phyloP scores from a whole-genome alignment of 768 basidiomycete species.

The Lepiota venenata region DNA sequence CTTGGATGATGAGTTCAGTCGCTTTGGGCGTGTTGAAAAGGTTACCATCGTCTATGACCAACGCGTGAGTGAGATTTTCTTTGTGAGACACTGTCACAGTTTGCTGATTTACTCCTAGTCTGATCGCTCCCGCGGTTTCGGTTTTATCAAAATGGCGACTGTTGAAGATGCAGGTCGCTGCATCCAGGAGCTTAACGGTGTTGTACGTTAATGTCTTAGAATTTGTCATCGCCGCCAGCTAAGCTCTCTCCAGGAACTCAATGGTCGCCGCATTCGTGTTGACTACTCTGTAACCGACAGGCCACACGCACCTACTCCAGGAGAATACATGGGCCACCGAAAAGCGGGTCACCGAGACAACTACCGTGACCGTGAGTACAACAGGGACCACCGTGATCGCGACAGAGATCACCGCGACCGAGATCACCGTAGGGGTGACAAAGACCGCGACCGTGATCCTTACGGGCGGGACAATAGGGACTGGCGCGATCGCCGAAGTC shows the following conservation, averaged over 20 bases:
- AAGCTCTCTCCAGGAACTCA: constrained; percentile 63
- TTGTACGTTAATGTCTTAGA: constrained; percentile 49
- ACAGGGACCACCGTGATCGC: constrained; percentile 31
- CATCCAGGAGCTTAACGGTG: constrained; percentile 88
- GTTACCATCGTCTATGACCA: constrained; percentile 97
- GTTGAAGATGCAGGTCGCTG: constrained; percentile 87
- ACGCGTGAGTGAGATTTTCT: constrained; percentile 56
- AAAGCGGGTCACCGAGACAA: constrained; percentile 44
- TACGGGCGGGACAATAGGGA: constrained; percentile 72
- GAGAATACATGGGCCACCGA: constrained; percentile 95
- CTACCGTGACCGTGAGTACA: constrained; percentile 35
- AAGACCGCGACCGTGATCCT: constrained; percentile 55
- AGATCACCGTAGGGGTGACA: constrained; percentile 43
- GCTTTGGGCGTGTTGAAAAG: constrained; percentile 89
- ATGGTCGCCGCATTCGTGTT: constrained; percentile 94
- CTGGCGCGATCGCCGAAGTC: constrained; percentile 81
- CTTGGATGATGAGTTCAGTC: constrained; percentile 89
- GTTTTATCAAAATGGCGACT: constrained; percentile 91
- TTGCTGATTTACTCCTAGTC: constrained; percentile 38
- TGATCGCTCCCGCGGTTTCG: constrained; percentile 95
- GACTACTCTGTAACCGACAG: constrained; percentile 94
- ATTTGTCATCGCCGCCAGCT: constrained; percentile 6
- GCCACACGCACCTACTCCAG: constrained; percentile 94
- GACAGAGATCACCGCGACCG: constrained; percentile 35
- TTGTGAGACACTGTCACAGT: background rate